Percentiles rank a stretch among this genome's conserved stretches.
Evolutionary conservation across 2,329 filamentous ascomycete species (phyloP).

Genomic region (Sporothrix brunneoviolacea): DNA sequence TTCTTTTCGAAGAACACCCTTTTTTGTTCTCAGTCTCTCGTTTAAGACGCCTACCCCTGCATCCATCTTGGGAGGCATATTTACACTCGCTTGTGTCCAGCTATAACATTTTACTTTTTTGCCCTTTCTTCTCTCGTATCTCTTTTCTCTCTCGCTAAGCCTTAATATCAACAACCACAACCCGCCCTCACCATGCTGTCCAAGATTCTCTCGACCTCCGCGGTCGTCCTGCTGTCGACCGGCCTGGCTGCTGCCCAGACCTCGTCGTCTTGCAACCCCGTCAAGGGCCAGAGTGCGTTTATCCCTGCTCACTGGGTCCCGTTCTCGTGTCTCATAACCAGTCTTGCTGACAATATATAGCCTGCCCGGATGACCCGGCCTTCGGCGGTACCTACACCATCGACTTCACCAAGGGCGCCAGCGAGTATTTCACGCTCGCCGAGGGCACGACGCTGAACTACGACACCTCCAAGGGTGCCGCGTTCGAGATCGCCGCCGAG

Average conservation of each 20-base stretch:
- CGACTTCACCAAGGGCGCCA: conserved; percentile 71
- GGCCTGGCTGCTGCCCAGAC: conserved; percentile 49
- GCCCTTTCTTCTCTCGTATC: neutral
- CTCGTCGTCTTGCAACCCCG: conserved; percentile 48
- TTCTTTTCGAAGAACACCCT: neutral
- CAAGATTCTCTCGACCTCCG: conserved; percentile 39
- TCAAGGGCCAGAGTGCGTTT: conserved; percentile 35
- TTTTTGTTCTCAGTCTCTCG: conserved; percentile 10
- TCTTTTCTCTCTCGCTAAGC: neutral
- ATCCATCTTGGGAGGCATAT: neutral
- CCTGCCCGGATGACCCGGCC: conserved; percentile 69
- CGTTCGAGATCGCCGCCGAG: conserved; percentile 61
- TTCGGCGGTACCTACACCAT: conserved; percentile 57
- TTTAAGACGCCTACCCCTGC: neutral
- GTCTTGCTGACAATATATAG: conserved; percentile 25
- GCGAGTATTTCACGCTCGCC: conserved; percentile 44
- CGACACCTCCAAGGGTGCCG: conserved; percentile 40
- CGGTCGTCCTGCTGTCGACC: conserved; percentile 41
- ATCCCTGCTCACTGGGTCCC: no score
- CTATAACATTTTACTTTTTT: conserved; percentile 1
- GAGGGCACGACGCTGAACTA: conserved; percentile 44
- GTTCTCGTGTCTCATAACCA: no score
- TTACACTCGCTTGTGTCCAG: conserved; percentile 9
- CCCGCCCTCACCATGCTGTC: conserved; percentile 34
- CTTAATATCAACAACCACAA: conserved; percentile 3